Evolutionary conservation across 805 yeast species (phyloP).

Genomic region (Huiozyma naganishii): DNA sequence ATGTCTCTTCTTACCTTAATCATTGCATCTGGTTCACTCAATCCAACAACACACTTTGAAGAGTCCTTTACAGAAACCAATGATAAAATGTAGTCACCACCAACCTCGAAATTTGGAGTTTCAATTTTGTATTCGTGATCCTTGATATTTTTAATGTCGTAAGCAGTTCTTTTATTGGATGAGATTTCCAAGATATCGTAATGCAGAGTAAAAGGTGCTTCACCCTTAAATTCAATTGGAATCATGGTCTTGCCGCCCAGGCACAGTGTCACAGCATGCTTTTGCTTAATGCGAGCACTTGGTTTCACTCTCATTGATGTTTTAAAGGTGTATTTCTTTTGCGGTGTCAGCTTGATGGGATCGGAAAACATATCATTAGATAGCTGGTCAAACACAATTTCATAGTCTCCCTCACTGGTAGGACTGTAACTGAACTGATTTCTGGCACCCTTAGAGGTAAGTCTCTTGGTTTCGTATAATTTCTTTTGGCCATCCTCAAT

Average conservation of each 20-base stretch:
- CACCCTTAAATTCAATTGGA: slow-evolving; percentile 61
- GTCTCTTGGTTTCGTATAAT: slow-evolving; percentile 28
- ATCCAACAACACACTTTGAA: slow-evolving; percentile 67
- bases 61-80: slow-evolving; percentile 60
- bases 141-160: slow-evolving; percentile 32
- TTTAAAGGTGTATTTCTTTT: slow-evolving; percentile 41
- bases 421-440: slow-evolving; percentile 64
- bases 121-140: slow-evolving; percentile 32
- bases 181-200: slow-evolving; percentile 56
- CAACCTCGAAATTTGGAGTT: slow-evolving; percentile 46
- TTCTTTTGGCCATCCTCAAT: slow-evolving; percentile 26
- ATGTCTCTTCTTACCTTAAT: slow-evolving; percentile 61
- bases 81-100: slow-evolving; percentile 64
- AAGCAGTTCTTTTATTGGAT: slow-evolving; percentile 38
- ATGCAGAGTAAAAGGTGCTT: slow-evolving; percentile 61
- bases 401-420: slow-evolving; percentile 67
- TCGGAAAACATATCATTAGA: slow-evolving; percentile 53
- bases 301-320: slow-evolving; percentile 69
- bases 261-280: slow-evolving; percentile 30
- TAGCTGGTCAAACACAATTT: slow-evolving; percentile 55
- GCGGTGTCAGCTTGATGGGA: slow-evolving; percentile 28
- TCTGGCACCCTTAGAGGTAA: slow-evolving; percentile 34
- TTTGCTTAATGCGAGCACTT: slow-evolving; percentile 32
- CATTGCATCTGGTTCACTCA: slow-evolving; percentile 50
- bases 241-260: slow-evolving; percentile 37